Conservation (phyloP, 176 grass and related monocot genomes). For the Avena atlantica region DNA sequence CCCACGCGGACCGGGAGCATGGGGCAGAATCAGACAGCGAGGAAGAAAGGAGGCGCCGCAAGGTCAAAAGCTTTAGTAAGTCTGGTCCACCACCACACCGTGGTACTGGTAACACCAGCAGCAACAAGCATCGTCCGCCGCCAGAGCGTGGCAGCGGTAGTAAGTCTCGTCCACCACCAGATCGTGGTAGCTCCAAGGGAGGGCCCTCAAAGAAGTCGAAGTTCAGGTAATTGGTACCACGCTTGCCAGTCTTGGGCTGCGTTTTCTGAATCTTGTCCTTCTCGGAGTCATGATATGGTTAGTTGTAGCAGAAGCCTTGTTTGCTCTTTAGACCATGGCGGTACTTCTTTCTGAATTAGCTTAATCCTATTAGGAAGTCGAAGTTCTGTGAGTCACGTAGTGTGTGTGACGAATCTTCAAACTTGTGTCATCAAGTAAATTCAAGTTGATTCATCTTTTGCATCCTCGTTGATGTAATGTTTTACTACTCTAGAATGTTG, state of each 20-base stretch:
- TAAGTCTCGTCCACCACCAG: slow-evolving; percentile 52
- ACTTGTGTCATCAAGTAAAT: slow-evolving; percentile 16
- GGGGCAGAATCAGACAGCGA: slow-evolving; percentile 81
- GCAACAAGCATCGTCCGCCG: background rate
- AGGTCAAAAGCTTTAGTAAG: slow-evolving; percentile 56
- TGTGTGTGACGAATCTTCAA: background rate
- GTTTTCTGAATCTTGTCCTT: background rate
- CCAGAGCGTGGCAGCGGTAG: slow-evolving; percentile 25
- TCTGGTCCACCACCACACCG: slow-evolving; percentile 17
- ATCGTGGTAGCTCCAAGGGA: slow-evolving; percentile 60
- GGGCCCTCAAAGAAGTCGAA: slow-evolving; percentile 52
- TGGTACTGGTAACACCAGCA: background rate
- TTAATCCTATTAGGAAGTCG: slow-evolving; percentile 15
- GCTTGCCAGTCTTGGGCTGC: background rate
- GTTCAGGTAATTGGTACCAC: slow-evolving; percentile 36
- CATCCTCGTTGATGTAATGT: slow-evolving; percentile 9
- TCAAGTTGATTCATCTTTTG: background rate
- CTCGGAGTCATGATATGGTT: background rate
- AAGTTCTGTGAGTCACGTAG: background rate
- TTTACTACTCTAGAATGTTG: slow-evolving; percentile 22
- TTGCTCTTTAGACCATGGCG: background rate
- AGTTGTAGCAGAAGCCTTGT: slow-evolving; percentile 11
- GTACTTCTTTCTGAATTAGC: slow-evolving; percentile 23
- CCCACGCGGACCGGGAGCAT: slow-evolving; percentile 71
- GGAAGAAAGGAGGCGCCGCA: slow-evolving; percentile 81